Evolutionary conservation across 441 rosid genomes (phyloP), one percentile per base, ranked within the genome.

Genomic region (Jatropha multifida): DNA sequence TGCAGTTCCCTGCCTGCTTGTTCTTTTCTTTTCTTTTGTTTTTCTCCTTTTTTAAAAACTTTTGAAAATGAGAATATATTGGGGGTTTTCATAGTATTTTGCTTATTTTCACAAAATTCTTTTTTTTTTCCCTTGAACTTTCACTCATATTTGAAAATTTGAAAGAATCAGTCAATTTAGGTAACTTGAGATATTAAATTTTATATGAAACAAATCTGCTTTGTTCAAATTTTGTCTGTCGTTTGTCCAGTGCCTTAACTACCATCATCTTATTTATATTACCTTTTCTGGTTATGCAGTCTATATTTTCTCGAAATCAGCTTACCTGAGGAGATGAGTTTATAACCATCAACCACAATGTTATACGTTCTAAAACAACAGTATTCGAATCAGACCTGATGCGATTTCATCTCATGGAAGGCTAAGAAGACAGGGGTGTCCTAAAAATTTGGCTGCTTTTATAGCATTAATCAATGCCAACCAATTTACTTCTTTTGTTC

Each of bases 231-330:
- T 38, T 10, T 46, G 9, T 23, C 59, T 58, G 38, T 44, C 49
- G 32, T 23, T 64, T 73, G 60, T 27, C 15, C 73, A n/a, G 18
- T 38, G 62, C n/a, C 74, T 70, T 15, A 11, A 40, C 46, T 37
- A n/a, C 14, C 13, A 4, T 48, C 23, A 11, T 49, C 17, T 8
- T 4, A 23, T 56, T 0, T 20, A 42, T 58, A 54, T 58, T 76
- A 2, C 42, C 51, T 26, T n/a, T 49, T 32, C 48, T 80, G 64
- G 71, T 71, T 82, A 73, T 87, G 90, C 97, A 95, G 98, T 83
- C 85, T 95, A 71, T 93, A 93, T 81, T 87, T 93, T 79, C 93
- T 95, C 27, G 95, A 95, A 81, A 80, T 90, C 81, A 93, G 97
- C 87, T 85, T 95, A 73, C 99, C 97, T 0, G 81, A 80, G 67